A percentile compares a stretch with the other conserved stretches of the same genome.
Evolutionary conservation across 1,284 basidiomycete genomes (phyloP).

Genomic region (Abortiporus biennis): DNA sequence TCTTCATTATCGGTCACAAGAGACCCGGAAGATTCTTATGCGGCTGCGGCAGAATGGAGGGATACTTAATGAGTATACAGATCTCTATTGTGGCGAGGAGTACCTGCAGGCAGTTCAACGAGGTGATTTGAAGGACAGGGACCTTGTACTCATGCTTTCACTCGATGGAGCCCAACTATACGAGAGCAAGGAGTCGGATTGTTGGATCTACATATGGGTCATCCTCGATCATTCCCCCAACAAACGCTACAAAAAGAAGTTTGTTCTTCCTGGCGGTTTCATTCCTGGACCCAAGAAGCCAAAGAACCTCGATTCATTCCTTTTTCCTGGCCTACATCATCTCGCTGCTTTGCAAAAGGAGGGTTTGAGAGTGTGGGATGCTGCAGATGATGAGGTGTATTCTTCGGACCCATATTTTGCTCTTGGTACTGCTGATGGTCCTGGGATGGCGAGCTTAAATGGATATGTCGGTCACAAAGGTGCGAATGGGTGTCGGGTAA

Average conservation of each 20-base stretch:
- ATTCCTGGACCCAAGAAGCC: conserved; percentile 23
- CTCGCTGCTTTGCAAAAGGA: conserved; percentile 15
- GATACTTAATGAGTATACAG: conserved; percentile 19
- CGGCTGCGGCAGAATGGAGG: background rate
- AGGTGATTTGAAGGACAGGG: conserved; percentile 11
- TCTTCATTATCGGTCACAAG: background rate
- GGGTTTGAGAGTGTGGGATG: conserved; percentile 20
- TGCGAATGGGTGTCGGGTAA: conserved; percentile 24
- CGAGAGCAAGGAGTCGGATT: conserved; percentile 17
- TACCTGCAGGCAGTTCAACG: conserved; percentile 13
- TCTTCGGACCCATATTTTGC: conserved; percentile 13
- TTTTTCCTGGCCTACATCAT: conserved; percentile 19
- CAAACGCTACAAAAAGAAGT: conserved; percentile 19
- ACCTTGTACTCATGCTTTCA: conserved; percentile 19
- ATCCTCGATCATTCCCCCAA: conserved; percentile 17
- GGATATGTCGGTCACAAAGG: conserved; percentile 31
- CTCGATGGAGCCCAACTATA: conserved; percentile 27
- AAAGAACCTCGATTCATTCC: conserved; percentile 19
- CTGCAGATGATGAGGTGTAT: conserved; percentile 7
- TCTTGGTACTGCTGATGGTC: conserved; percentile 16
- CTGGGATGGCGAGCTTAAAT: conserved; percentile 22
- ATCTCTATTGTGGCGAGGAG: conserved; percentile 17
- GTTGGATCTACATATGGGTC: conserved; percentile 25
- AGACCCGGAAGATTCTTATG: background rate
- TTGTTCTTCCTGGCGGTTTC: conserved; percentile 18